phyloP scores from a whole-genome alignment of 805 yeast species.

The Spathaspora arborariae region DNA sequence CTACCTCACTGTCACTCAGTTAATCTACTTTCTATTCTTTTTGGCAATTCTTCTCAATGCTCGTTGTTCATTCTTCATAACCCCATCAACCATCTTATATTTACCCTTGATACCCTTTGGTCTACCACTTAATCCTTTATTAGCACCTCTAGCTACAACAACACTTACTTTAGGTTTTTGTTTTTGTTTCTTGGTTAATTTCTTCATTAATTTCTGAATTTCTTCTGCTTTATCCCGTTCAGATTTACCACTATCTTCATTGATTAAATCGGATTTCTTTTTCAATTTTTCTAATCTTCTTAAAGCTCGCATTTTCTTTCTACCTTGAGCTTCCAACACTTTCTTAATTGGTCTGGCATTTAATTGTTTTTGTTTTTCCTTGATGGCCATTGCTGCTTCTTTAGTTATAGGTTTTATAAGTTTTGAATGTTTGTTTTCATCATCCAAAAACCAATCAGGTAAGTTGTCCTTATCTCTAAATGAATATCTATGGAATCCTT shows the following conservation, averaged over 20 bases:
- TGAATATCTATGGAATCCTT: constrained; percentile 87
- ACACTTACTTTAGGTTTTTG: constrained; percentile 78
- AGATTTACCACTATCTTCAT: constrained; percentile 80
- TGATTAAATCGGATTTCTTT: constrained; percentile 88
- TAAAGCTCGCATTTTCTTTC: constrained; percentile 91
- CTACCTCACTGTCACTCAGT: neutral
- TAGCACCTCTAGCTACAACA: constrained; percentile 82
- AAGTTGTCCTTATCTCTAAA: constrained; percentile 87
- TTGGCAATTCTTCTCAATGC: constrained; percentile 88
- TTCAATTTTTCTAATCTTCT: constrained; percentile 81
- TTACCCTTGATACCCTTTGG: constrained; percentile 97
- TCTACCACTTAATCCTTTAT: constrained; percentile 87
- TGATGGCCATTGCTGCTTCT: constrained; percentile 54
- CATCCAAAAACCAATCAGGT: constrained; percentile 97
- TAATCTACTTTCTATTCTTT: constrained; percentile 59
- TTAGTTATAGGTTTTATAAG: constrained; percentile 89
- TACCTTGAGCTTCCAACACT: constrained; percentile 95
- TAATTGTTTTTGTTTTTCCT: constrained; percentile 49
- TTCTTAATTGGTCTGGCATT: constrained; percentile 98
- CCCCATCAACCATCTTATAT: constrained; percentile 99
- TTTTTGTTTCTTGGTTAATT: constrained; percentile 68
- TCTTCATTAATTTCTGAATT: constrained; percentile 80
- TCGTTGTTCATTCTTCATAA: constrained; percentile 93
- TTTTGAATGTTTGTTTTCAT: constrained; percentile 83
- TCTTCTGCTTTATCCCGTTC: constrained; percentile 95